Base-by-base conservation (phyloP, 768 basidiomycete genomes). In the Termitomyces bulborhizus region DNA sequence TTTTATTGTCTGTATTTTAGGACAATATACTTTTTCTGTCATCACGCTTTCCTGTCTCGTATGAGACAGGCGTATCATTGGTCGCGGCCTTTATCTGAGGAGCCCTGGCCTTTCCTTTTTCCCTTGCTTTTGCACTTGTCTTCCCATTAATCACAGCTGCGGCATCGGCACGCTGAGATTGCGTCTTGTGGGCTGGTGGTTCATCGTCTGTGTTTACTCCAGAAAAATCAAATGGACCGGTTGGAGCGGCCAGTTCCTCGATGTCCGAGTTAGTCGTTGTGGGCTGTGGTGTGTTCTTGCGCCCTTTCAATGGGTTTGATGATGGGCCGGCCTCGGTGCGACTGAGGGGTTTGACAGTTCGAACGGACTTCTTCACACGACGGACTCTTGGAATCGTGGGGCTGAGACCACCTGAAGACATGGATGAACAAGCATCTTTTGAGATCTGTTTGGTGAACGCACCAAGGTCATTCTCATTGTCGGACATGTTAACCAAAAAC, bases 41-140 rank as follows among this genome's bases (percentile, higher is more conserved):
- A n/a, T n/a, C n/a, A n/a, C n/a, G n/a, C n/a, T n/a, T n/a, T n/a
- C n/a, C n/a, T n/a, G n/a, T n/a, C n/a, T n/a, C n/a, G n/a, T n/a
- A n/a, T n/a, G n/a, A n/a, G n/a, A n/a, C n/a, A n/a, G n/a, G n/a
- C n/a, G n/a, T n/a, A n/a, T n/a, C n/a, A n/a, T 36, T 24, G 37
- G 4, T 41, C 6, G 50, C 49, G 16, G 58, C 40, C 63, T 71
- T 51, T 48, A 43, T 51, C 59, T 67, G 34, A 63, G 65, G 45
- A 48, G 63, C 69, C 47, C 64, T 73, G 2, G 66, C 66, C 41
- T 72, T 73, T 5, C 65, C 68, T 61, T 72, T 73, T 5, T 64
- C 68, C 62, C 73, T 76, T 6, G 61, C 65, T 56, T 71, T 72
- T 31, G 54, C 59, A 21, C 53, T 54, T 26, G 57, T 46, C 57